Percentiles rank a stretch among this genome's conserved stretches.
phyloP scores from a whole-genome alignment of 2,329 filamentous ascomycete species.

The Aschersonia sp. region DNA sequence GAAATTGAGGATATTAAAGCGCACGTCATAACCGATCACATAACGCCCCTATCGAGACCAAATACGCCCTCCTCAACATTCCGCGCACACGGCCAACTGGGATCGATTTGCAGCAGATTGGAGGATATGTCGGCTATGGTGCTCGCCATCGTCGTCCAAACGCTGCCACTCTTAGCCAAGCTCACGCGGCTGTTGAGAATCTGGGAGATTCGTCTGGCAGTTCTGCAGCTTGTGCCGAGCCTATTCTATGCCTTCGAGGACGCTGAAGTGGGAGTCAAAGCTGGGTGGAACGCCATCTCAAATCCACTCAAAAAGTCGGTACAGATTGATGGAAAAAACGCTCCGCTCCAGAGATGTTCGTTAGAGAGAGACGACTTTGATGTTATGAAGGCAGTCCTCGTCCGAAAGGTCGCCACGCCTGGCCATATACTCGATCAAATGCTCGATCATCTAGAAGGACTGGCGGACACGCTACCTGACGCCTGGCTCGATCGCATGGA shows the following conservation, averaged over 20 bases:
- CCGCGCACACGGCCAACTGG: constrained; percentile 20
- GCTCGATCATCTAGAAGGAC: constrained; percentile 74
- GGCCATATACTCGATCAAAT: constrained; percentile 69
- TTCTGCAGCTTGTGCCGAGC: constrained; percentile 58
- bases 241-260: constrained; percentile 54
- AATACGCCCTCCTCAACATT: constrained; percentile 19
- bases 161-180: constrained; percentile 65
- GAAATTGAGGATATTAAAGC: constrained; percentile 80
- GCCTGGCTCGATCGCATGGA: constrained; percentile 82
- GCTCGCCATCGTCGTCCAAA: constrained; percentile 81
- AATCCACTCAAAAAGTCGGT: constrained; percentile 10
- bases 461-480: constrained; percentile 71
- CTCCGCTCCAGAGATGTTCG: constrained; percentile 8
- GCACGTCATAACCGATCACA: constrained; percentile 71
- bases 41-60: constrained; percentile 35
- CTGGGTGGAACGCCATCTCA: constrained; percentile 51
- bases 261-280: constrained; percentile 47
- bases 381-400: constrained; percentile 48
- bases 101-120: constrained; percentile 51
- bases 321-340: constrained; percentile 5
- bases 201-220: constrained; percentile 64
- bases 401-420: constrained; percentile 52
- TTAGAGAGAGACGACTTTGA: constrained; percentile 33
- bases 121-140: constrained; percentile 84
- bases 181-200: constrained; percentile 57